Percentiles rank a stretch among this genome's conserved stretches.
These are phyloP conservation scores for Lunularia cruciata DNA, from an alignment of 225 moss, liverwort and hornwort species.

Conservation along the genomic window DNA sequence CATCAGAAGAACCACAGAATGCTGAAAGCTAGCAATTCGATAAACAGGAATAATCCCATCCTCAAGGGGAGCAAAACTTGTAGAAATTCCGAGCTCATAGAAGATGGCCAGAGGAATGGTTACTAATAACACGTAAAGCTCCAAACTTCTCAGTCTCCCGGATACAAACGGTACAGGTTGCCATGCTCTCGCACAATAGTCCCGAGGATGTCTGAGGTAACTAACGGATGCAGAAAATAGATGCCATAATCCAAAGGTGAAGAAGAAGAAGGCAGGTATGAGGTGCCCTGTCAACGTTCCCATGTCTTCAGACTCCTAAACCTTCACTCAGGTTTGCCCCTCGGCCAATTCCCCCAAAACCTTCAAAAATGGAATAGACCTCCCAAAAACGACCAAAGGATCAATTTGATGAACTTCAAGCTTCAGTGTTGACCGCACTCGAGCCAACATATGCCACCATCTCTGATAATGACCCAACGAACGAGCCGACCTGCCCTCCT, in stretches of 20 bases:
- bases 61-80: slow-evolving; percentile 67
- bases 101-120: slow-evolving; percentile 76
- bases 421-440: background rate
- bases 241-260: slow-evolving; percentile 77
- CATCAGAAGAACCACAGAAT: slow-evolving; percentile 72
- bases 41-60: slow-evolving; percentile 70
- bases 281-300: slow-evolving; percentile 82
- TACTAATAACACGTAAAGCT: slow-evolving; percentile 70
- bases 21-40: slow-evolving; percentile 85
- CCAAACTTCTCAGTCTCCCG: slow-evolving; percentile 65
- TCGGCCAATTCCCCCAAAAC: too few species aligned
- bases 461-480: background rate
- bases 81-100: slow-evolving; percentile 86
- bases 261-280: slow-evolving; percentile 64
- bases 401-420: background rate
- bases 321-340: background rate
- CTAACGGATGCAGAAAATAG: slow-evolving; percentile 49
- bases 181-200: slow-evolving; percentile 81
- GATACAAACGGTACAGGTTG: slow-evolving; percentile 65
- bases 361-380: too few species aligned
- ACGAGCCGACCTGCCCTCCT: background rate
- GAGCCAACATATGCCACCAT: background rate
- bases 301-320: slow-evolving; percentile 33
- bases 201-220: slow-evolving; percentile 67
- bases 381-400: background rate